Percentiles rank a stretch among this genome's conserved stretches.
Evolutionary conservation across 108 stramenopile genomes (phyloP).

Genomic region (Stephanodiscus triporus): DNA sequence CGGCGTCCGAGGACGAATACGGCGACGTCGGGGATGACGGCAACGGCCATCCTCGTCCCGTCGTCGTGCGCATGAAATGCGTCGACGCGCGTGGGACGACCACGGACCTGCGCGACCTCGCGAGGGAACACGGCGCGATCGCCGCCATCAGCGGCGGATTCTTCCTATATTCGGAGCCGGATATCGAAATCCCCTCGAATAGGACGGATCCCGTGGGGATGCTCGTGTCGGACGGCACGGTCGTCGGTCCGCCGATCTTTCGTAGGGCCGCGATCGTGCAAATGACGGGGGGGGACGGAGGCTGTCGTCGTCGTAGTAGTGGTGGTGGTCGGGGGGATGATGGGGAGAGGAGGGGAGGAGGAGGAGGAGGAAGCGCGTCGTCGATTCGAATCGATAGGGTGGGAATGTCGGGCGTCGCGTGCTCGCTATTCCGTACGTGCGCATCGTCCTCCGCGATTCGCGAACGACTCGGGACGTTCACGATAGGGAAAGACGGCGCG

Average conservation of each 20-base stretch:
- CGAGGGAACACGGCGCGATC: slow-evolving; percentile 23
- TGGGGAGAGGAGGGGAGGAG: too few species aligned
- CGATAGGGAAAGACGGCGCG: slow-evolving; percentile 9
- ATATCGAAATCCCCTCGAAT: slow-evolving; percentile 30
- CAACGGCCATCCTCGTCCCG: not conserved
- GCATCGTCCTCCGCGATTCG: not conserved
- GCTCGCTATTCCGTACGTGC: not conserved
- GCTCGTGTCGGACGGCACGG: slow-evolving; percentile 35
- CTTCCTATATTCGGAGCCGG: slow-evolving; percentile 51
- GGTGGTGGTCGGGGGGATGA: too few species aligned
- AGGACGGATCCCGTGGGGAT: slow-evolving; percentile 52
- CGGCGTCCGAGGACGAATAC: too few species aligned
- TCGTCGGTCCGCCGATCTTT: slow-evolving; percentile 43
- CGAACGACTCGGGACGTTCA: not conserved
- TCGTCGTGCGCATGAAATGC: slow-evolving; percentile 23
- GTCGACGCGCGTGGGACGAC: slow-evolving; percentile 20
- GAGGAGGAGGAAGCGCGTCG: not conserved
- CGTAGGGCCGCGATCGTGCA: slow-evolving; percentile 31
- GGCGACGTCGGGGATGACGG: too few species aligned
- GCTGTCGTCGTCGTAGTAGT: too few species aligned
- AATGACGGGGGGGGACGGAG: not conserved
- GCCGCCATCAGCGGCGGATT: slow-evolving; percentile 54
- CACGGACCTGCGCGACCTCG: slow-evolving; percentile 27
- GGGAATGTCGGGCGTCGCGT: slow-evolving; percentile 29
- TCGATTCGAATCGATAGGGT: slow-evolving; percentile 15